Base-by-base conservation (phyloP, 148 eudicot species). In the Vaccinium darrowii region DNA sequence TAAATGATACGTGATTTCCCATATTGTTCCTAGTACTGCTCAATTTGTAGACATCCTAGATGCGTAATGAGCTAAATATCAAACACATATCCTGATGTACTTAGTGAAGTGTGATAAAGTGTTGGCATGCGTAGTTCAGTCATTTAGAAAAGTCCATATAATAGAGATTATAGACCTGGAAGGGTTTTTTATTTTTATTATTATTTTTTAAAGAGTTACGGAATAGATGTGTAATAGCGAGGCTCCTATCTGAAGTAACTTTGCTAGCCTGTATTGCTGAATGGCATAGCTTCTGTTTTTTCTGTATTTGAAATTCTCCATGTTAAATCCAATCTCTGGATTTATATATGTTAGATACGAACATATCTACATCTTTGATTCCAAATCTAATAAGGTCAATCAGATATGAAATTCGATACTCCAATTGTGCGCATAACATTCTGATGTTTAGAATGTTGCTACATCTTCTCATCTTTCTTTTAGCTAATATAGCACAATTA, bases 251-350 rank as follows among this genome's bases (percentile, higher is more conserved):
- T 67, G 49, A 27, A 82, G 19, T 39, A 30, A 14, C 57, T 81
- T 81, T 8, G n/a, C 27, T n/a, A 69, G 58, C 60, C 39, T 81
- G 63, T 15, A 51, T 69, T 39, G 72, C 52, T 60, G 18, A 53
- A 60, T 60, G 33, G 21, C 21, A n/a, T 36, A 74, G 51, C 77
- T 19, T 36, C 50, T 39, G 39, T 19, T 21, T 58, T n/a, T 14
- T 62, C 73, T 82, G 84, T 62, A 82, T 51, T 50, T 82, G 21
- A 8, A 16, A 7, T 49, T 60, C 18, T 81, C 56, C 57, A 49
- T n/a, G 36, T 36, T 60, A 81, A 36, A 30, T 81, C 50, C 3
- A 63, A 81, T 63, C 16, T 82, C 47, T 67, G 43, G 25, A 16
- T n/a, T 27, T 51, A 47, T 13, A 73, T 74, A 49, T 72, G 63